Conservation (phyloP, 495 filamentous ascomycete genomes). For the Aspergillus cristatus region DNA sequence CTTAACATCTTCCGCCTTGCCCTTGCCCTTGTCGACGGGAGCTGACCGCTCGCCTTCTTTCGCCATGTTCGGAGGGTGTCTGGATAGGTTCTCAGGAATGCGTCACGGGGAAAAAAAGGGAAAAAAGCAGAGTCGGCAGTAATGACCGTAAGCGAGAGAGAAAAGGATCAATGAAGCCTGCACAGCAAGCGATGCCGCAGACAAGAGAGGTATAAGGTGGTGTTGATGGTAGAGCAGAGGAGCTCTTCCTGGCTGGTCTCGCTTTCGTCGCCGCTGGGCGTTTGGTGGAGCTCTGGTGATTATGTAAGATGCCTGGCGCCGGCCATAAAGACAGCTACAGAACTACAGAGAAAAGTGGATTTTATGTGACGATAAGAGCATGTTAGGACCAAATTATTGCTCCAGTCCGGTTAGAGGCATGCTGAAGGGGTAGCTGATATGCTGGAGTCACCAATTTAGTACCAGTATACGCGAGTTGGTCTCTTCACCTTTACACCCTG, state of each 20-base stretch:
- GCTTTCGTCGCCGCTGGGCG: conserved; percentile 16
- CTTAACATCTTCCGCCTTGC: conserved; percentile 63
- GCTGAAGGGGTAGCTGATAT: too few species aligned
- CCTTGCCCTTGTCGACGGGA: conserved; percentile 89
- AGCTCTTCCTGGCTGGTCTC: conserved; percentile 21
- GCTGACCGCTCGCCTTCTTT: conserved; percentile 82
- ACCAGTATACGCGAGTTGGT: too few species aligned
- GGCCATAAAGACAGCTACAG: neutral
- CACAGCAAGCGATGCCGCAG: conserved; percentile 20
- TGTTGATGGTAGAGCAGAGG: conserved; percentile 32
- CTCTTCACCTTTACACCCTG: too few species aligned
- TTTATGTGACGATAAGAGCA: too few species aligned
- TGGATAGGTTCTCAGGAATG: conserved; percentile 17
- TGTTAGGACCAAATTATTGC: too few species aligned
- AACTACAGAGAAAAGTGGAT: too few species aligned
- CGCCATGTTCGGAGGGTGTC: conserved; percentile 58
- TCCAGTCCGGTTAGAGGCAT: too few species aligned
- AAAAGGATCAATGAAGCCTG: conserved; percentile 13
- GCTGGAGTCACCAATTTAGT: too few species aligned
- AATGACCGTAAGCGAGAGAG: conserved; percentile 6
- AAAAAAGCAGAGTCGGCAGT: neutral
- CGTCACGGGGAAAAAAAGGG: conserved; percentile 1
- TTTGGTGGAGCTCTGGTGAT: conserved; percentile 32
- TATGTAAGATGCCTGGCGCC: conserved; percentile 27
- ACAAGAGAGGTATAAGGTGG: conserved; percentile 32